phyloP scores from a whole-genome alignment of 2,329 filamentous ascomycete species.

The Colletotrichum destructivum region DNA sequence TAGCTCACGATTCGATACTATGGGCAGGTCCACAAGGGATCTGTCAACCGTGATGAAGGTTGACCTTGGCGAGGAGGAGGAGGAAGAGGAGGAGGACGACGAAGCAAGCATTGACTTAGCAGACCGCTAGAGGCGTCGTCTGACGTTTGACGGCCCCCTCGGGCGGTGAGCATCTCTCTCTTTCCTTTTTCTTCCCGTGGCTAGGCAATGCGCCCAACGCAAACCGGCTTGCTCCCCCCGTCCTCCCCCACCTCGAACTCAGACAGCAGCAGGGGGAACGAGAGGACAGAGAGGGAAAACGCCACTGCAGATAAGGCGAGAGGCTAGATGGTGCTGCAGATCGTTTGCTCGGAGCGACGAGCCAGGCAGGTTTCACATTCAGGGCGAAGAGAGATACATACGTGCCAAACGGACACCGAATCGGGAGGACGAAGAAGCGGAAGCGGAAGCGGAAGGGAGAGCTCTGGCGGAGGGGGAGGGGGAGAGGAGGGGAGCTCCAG shows the following conservation, averaged over 20 bases:
- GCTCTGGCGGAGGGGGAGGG: background rate
- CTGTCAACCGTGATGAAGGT: background rate
- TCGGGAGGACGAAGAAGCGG: no score
- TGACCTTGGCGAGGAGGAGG: no score
- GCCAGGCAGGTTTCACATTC: constrained; percentile 15
- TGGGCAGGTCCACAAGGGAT: background rate
- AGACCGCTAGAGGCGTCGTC: constrained; percentile 25
- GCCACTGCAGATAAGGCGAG: background rate
- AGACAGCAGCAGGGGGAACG: background rate
- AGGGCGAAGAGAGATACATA: constrained; percentile 3
- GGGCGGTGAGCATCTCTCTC: constrained; percentile 16
- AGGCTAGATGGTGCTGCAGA: background rate
- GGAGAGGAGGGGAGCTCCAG: background rate
- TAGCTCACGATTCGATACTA: background rate
- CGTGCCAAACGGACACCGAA: no score
- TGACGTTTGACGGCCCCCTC: background rate
- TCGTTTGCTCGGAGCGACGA: background rate
- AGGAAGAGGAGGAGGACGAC: no score
- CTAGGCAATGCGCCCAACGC: no score
- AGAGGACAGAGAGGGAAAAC: background rate
- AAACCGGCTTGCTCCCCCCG: background rate
- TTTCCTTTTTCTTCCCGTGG: background rate
- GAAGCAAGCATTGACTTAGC: background rate
- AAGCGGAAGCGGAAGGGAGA: background rate
- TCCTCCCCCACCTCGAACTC: no score